A percentile compares a stretch with the other conserved stretches of the same genome.
These are phyloP conservation scores for Rhytidiadelphus loreus DNA, from an alignment of 225 moss, liverwort and hornwort genomes.

Conservation along the genomic window DNA sequence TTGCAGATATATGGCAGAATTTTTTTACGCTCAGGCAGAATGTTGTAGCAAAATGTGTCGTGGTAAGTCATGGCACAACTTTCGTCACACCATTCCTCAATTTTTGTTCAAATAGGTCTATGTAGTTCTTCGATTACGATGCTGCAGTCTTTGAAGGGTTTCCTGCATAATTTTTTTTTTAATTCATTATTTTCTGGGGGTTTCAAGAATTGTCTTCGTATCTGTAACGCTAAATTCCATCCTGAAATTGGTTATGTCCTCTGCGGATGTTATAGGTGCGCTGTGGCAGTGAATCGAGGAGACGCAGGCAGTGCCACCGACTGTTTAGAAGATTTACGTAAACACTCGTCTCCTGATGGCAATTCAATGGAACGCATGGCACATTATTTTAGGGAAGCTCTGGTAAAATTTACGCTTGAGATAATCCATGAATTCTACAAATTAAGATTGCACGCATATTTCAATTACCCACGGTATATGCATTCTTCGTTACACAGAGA, in stretches of 20 bases:
- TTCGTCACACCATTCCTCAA: background rate
- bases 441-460: background rate
- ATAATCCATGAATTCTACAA: background rate
- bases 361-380: conserved; percentile 50
- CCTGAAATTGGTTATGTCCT: background rate
- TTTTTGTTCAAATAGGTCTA: background rate
- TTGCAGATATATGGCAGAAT: background rate
- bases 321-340: conserved; percentile 26
- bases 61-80: background rate
- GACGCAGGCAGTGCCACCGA: conserved; percentile 1
- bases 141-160: background rate
- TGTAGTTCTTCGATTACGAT: background rate
- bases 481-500: background rate
- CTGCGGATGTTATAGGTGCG: conserved; percentile 11
- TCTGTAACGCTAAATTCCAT: background rate
- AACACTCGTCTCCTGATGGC: conserved; percentile 30
- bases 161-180: background rate
- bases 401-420: conserved; percentile 14
- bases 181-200: background rate
- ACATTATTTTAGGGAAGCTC: conserved; percentile 64
- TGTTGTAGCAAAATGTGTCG: background rate
- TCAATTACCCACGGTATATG: background rate
- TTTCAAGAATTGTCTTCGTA: background rate
- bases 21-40: background rate
- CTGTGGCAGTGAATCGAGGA: conserved; percentile 22